Percentiles rank a stretch among this genome's conserved stretches.
Evolutionary conservation across 345 rosid species (phyloP).

Genomic region (Gossypium thurberi): DNA sequence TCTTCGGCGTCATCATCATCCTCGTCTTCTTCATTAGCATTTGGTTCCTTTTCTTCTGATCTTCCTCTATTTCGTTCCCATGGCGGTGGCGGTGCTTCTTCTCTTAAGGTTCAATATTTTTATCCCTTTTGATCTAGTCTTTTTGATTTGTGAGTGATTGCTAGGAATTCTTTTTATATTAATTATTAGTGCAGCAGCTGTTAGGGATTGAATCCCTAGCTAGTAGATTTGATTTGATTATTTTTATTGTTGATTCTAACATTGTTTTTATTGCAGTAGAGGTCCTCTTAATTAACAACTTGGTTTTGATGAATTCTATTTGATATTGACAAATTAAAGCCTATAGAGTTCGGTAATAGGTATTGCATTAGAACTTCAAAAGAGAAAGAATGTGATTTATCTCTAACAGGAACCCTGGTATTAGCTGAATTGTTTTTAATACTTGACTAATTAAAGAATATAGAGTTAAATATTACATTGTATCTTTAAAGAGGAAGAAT

Average conservation of each 20-base stretch:
- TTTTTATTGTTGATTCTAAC: neutral
- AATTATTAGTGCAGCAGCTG: neutral
- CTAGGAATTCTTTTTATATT: neutral
- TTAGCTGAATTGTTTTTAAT: neutral
- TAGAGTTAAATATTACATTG: neutral
- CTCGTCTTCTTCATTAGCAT: constrained; percentile 37
- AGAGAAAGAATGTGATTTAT: neutral
- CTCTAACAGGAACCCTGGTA: neutral
- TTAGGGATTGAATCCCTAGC: constrained; percentile 10
- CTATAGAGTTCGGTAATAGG: neutral
- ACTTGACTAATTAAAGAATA: neutral
- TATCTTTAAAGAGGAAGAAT: neutral
- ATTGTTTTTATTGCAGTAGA: too few relatives aligned
- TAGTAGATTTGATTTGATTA: neutral
- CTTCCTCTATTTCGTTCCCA: constrained; percentile 56
- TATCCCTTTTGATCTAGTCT: neutral
- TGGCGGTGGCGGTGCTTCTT: constrained; percentile 43
- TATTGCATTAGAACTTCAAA: neutral
- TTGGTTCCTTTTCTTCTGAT: constrained; percentile 59
- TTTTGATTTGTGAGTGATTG: neutral
- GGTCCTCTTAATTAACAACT: too few relatives aligned
- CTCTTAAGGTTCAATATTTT: constrained; percentile 30
- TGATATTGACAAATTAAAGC: neutral
- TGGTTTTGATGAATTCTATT: neutral
- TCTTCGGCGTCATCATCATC: constrained; percentile 21